phyloP scores from a whole-genome alignment of 1,139 yeast genomes.

The Kodamaea ohmeri region DNA sequence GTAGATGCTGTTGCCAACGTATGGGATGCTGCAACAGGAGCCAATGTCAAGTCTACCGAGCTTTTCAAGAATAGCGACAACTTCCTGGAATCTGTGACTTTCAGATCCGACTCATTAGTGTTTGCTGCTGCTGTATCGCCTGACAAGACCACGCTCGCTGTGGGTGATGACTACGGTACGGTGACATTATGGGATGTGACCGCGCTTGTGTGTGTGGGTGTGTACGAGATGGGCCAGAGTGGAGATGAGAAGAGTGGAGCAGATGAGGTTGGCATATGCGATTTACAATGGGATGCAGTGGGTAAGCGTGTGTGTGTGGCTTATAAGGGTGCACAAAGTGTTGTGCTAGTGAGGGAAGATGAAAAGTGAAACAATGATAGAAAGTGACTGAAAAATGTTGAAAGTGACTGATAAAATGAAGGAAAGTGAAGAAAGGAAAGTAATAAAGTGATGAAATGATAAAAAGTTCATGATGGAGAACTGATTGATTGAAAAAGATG shows the following conservation, averaged over 20 bases:
- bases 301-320: conserved; percentile 37
- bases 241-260: conserved; percentile 8
- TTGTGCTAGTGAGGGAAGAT: conserved; percentile 23
- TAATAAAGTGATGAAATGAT: too few relatives aligned
- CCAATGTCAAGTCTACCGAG: conserved; percentile 23
- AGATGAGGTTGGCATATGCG: conserved; percentile 35
- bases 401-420: too few relatives aligned
- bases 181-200: conserved; percentile 53
- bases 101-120: conserved; percentile 43
- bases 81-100: conserved; percentile 19
- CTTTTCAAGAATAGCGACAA: conserved; percentile 25
- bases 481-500: too few relatives aligned
- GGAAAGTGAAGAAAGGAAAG: too few relatives aligned
- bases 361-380: too few relatives aligned
- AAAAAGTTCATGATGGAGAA: too few relatives aligned
- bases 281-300: conserved; percentile 41
- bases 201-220: conserved; percentile 25
- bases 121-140: conserved; percentile 54
- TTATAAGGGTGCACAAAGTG: conserved; percentile 44
- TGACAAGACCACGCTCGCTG: conserved; percentile 46
- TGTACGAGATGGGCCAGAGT: conserved; percentile 19
- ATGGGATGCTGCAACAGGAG: conserved; percentile 59
- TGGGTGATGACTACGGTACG: conserved; percentile 63
- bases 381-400: too few relatives aligned
- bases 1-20: conserved; percentile 69